Evolutionary conservation across 495 filamentous ascomycete species (phyloP).

Genomic region (Aspergillus bridgeri): DNA sequence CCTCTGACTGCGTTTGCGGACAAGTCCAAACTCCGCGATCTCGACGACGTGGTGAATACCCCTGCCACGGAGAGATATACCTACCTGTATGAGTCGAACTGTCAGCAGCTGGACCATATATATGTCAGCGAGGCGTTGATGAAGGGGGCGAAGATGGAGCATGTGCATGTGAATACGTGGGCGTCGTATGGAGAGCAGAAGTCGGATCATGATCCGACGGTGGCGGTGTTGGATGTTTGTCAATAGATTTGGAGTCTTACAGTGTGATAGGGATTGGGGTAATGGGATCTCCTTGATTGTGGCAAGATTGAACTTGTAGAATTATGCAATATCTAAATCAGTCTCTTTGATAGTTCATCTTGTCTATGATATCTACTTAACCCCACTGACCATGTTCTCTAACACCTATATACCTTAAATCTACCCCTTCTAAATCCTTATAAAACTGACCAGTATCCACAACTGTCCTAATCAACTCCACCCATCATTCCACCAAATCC

Average conservation of each 20-base stretch:
- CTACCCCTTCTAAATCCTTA: too few relatives aligned
- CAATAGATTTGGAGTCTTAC: not conserved
- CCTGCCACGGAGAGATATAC: constrained; percentile 54
- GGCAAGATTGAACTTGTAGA: too few relatives aligned
- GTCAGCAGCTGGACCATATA: constrained; percentile 60
- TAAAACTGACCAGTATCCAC: too few relatives aligned
- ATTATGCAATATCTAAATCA: too few relatives aligned
- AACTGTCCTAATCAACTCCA: too few relatives aligned
- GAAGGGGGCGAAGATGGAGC: constrained; percentile 40
- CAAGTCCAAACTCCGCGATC: constrained; percentile 44
- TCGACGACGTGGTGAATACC: constrained; percentile 49
- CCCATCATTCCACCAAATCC: too few relatives aligned
- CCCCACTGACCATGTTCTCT: too few relatives aligned
- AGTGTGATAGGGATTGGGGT: too few relatives aligned
- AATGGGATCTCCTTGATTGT: too few relatives aligned
- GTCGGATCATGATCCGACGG: constrained; percentile 59
- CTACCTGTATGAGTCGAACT: constrained; percentile 53
- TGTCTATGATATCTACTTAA: too few relatives aligned
- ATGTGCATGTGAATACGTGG: constrained; percentile 63
- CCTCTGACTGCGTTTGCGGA: constrained; percentile 43
- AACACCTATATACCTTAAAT: too few relatives aligned
- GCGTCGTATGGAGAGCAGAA: constrained; percentile 35
- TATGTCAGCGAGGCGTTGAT: constrained; percentile 43
- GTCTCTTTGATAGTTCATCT: too few relatives aligned
- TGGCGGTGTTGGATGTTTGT: constrained; percentile 55